These are phyloP conservation scores for Annulohypoxylon nitens DNA, from an alignment of 495 filamentous ascomycete genomes.

Conservation along the genomic window DNA sequence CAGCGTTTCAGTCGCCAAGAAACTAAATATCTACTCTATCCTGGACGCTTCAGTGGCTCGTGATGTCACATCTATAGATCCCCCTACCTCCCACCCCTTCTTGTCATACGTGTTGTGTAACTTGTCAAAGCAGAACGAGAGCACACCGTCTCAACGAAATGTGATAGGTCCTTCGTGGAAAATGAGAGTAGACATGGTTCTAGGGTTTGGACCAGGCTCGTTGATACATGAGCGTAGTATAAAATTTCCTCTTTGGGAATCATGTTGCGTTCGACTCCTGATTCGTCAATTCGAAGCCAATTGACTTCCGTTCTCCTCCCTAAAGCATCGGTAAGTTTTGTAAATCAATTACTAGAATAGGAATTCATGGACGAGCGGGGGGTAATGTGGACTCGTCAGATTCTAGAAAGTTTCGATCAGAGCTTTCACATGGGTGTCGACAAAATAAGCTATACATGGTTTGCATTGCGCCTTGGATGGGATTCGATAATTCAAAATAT, in stretches of 20 bases:
- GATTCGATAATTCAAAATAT: conserved; percentile 10
- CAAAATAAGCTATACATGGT: conserved; percentile 24
- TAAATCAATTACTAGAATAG: conserved; percentile 16
- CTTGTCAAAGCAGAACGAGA: not conserved
- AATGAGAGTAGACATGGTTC: conserved; percentile 4
- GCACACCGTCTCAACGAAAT: not conserved
- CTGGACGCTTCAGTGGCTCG: not conserved
- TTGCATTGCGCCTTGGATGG: conserved; percentile 15
- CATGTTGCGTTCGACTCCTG: conserved; percentile 32
- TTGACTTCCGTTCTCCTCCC: not conserved
- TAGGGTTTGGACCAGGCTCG: conserved; percentile 5
- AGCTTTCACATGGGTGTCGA: not conserved
- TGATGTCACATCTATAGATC: conserved; percentile 14
- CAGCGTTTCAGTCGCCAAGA: not conserved
- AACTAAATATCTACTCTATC: not conserved
- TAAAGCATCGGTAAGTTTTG: conserved; percentile 27
- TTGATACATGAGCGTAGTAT: not conserved
- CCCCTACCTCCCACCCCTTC: not conserved
- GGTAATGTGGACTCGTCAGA: conserved; percentile 12
- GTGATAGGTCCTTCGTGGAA: not conserved
- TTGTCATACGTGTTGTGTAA: conserved; percentile 3
- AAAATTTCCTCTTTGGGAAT: conserved; percentile 38
- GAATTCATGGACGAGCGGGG: conserved; percentile 29
- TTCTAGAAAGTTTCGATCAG: conserved; percentile 37
- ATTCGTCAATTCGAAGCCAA: conserved; percentile 36